Base-by-base conservation (phyloP, 495 filamentous ascomycete genomes). In the Viridothelium virens region DNA sequence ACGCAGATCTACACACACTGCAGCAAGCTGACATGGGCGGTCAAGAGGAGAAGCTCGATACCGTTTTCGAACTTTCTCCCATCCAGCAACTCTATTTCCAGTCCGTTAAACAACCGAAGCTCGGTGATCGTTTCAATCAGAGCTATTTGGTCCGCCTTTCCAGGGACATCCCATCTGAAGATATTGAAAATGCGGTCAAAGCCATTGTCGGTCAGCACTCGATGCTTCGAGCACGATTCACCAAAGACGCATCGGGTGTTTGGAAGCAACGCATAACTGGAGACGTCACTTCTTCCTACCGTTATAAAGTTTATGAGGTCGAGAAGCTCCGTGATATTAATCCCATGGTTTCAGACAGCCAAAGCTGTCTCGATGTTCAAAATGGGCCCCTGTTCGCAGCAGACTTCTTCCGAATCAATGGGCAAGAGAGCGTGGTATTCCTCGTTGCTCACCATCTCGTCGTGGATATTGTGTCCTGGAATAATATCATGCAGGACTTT, bases 161-260 rank as follows among this genome's bases (percentile, higher is more conserved):
- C 1, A 46, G 38, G 6, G 66, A 66, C 25, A 53, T 62, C 2
- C 61, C 46, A 2, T 31, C 16, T 10, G 41, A 63, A 36, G 63
- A 62, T 1, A 64, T 73, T 11, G 64, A 59, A 9, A 12, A 14
- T 5, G 71, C 71, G 3, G 41, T 73, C 11, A 59, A 70, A 63
- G 59, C 64, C 38, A 64, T 73, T 6, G 63, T 73, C 1, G 47
- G 47, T 37, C 65, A 65, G 2, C 71, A 73, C 63, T 73, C 71
- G 25, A 73, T 73, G 71, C 67, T 73, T 14, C 69, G 71, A 36
- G 69, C 71, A 53, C 65, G 71, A 0, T 73, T 73, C 41, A 25
- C 10, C 16, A 62, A 47, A 3, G 61, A 64, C 14, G 18, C 61
- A 11, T 37, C 39, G 1, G 38, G 44, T 48, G 47, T 56, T 16